These are phyloP conservation scores for Penicillium sp. DNA, from an alignment of 2,329 filamentous ascomycete genomes.

Conservation along the genomic window DNA sequence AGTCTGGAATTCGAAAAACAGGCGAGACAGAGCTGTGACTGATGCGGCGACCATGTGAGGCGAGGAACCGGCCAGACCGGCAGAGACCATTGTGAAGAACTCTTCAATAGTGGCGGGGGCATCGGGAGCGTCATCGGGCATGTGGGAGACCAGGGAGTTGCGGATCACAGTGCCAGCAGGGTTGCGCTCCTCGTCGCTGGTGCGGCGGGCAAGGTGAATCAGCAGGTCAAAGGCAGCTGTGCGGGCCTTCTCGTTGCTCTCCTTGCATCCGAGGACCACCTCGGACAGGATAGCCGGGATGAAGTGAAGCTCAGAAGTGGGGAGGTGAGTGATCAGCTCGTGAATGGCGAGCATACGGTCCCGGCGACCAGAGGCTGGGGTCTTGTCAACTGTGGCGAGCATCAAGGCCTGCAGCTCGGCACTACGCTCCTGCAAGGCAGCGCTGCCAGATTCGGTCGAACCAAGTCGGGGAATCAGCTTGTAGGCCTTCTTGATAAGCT, in stretches of 20 bases:
- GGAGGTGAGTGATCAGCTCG: constrained; percentile 76
- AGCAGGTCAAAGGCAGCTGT: constrained; percentile 88
- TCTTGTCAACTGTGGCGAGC: constrained; percentile 76
- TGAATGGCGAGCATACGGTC: constrained; percentile 83
- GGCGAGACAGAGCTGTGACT: constrained; percentile 91
- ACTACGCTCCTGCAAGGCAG: constrained; percentile 74
- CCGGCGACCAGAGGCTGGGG: constrained; percentile 79
- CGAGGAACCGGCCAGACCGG: constrained; percentile 86
- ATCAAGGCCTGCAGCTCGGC: constrained; percentile 80
- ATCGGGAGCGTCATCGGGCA: constrained; percentile 76
- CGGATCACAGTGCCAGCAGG: constrained; percentile 70
- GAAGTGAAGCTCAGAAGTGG: constrained; percentile 80
- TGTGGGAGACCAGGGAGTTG: constrained; percentile 82
- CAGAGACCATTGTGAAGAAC: constrained; percentile 97
- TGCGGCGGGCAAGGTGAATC: constrained; percentile 82
- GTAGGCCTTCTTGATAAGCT: constrained; percentile 98
- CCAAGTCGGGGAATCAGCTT: constrained; percentile 92
- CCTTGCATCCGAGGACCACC: constrained; percentile 94
- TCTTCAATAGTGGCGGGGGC: constrained; percentile 85
- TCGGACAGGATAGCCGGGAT: constrained; percentile 89
- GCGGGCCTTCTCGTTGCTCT: constrained; percentile 93
- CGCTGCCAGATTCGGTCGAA: constrained; percentile 73
- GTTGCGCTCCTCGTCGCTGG: constrained; percentile 63
- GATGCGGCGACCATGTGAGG: constrained; percentile 97
- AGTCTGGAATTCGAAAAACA: constrained; percentile 86